Conservation (phyloP, 2,329 filamentous ascomycete genomes). For the Alternaria triticina region DNA sequence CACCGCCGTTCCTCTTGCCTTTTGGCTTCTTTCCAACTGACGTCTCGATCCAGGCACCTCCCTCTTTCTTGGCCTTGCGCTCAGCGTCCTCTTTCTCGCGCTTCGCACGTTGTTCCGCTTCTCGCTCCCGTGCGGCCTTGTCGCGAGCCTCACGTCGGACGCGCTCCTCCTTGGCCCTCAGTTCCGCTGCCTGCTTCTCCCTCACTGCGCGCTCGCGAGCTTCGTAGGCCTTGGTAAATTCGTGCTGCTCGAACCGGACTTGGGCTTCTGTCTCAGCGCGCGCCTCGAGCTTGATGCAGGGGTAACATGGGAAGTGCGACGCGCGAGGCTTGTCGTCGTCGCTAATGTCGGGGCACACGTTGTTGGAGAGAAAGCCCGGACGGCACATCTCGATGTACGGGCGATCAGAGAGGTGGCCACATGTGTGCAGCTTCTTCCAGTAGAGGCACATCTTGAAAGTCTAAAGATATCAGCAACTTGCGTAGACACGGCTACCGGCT, state of each 20-base stretch:
- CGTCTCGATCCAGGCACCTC: conserved; percentile 29
- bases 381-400: conserved; percentile 34
- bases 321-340: conserved; percentile 13
- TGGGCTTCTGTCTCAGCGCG: conserved; percentile 16
- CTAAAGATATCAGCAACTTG: background rate
- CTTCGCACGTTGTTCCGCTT: conserved; percentile 17
- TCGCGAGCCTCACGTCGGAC: conserved; percentile 30
- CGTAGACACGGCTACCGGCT: too few relatives aligned
- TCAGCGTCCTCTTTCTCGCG: conserved; percentile 21
- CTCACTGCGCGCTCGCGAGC: conserved; percentile 15
- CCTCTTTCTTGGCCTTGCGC: conserved; percentile 23
- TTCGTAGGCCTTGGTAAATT: conserved; percentile 12
- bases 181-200: conserved; percentile 15
- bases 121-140: conserved; percentile 29
- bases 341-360: conserved; percentile 23
- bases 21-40: conserved; percentile 22
- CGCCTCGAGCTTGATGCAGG: conserved; percentile 26
- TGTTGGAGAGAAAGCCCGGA: conserved; percentile 25
- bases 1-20: conserved; percentile 12
- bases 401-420: conserved; percentile 24
- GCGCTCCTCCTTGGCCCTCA: conserved; percentile 25
- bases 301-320: conserved; percentile 33
- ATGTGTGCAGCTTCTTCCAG: conserved; percentile 35
- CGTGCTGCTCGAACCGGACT: conserved; percentile 4
- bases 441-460: conserved; percentile 28